A percentile compares a stretch with the other conserved stretches of the same genome.
Evolutionary conservation across 345 rosid genomes (phyloP).

Genomic region (Fremontodendron californicum): DNA sequence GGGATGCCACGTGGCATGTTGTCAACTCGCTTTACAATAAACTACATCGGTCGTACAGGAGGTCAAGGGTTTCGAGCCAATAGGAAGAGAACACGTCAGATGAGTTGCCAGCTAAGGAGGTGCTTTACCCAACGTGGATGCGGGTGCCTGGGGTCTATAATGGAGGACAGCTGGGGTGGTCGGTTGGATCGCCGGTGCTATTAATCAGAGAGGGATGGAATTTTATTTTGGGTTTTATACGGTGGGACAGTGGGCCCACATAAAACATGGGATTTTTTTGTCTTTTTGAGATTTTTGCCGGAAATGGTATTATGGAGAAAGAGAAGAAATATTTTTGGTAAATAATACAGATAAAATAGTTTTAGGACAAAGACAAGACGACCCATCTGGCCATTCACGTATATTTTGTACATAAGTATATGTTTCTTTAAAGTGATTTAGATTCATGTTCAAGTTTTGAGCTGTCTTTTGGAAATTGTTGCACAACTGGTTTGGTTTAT

Average conservation of each 20-base stretch:
- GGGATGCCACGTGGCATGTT: slow-evolving; percentile 91
- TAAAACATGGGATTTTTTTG: neutral
- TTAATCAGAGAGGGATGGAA: neutral
- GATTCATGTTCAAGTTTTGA: neutral
- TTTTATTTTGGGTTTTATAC: slow-evolving; percentile 5
- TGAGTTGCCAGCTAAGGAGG: slow-evolving; percentile 14
- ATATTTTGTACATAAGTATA: neutral
- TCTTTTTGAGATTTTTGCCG: neutral
- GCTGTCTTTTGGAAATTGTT: neutral
- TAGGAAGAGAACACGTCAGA: slow-evolving; percentile 24
- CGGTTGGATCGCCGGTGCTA: neutral
- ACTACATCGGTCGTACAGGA: slow-evolving; percentile 49
- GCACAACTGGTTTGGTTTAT: neutral
- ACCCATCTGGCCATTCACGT: neutral
- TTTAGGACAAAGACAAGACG: neutral
- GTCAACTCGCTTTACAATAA: slow-evolving; percentile 45
- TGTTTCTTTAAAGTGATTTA: neutral
- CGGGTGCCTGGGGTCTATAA: neutral
- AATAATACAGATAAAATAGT: neutral
- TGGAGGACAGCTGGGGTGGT: slow-evolving; percentile 51
- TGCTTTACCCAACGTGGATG: slow-evolving; percentile 20
- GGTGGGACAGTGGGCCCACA: slow-evolving; percentile 16
- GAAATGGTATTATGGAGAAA: neutral
- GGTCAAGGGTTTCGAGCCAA: slow-evolving; percentile 38
- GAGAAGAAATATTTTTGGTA: neutral